These are phyloP conservation scores for Solanum raphanifolium DNA, from an alignment of 257 asterid species.

Conservation along the genomic window DNA sequence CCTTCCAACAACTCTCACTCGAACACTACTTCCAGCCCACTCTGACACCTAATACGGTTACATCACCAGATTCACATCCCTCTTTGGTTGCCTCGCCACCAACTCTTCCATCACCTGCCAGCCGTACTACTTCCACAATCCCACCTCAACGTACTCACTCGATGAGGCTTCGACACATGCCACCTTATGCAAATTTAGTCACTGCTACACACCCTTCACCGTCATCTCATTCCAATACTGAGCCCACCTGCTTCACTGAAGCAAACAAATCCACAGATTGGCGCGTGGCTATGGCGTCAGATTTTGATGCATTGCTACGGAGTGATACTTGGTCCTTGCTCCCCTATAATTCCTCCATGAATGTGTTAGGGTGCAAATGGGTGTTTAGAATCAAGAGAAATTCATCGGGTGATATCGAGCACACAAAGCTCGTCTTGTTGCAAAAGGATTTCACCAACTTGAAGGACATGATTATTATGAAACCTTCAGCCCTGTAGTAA, in stretches of 20 bases:
- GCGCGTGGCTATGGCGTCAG: rapidly evolving
- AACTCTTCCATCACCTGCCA: neutral
- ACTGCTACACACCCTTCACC: too few relatives aligned
- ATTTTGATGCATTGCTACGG: too few relatives aligned
- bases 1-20: neutral
- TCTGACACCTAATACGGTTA: neutral
- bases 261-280: too few relatives aligned
- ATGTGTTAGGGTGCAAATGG: neutral
- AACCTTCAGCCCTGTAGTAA: neutral
- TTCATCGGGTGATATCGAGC: neutral
- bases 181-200: too few relatives aligned
- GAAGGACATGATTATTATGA: neutral
- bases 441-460: neutral
- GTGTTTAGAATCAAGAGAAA: neutral
- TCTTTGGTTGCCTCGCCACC: neutral
- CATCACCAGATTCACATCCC: too few relatives aligned
- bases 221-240: too few relatives aligned
- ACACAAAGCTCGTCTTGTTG: neutral
- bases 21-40: too few relatives aligned
- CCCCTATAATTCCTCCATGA: neutral
- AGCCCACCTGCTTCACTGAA: too few relatives aligned
- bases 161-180: too few relatives aligned
- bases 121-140: too few relatives aligned
- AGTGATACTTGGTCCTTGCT: too few relatives aligned
- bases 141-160: too few relatives aligned